A percentile compares a stretch with the other conserved stretches of the same genome.
Conservation (phyloP, 2,329 filamentous ascomycete genomes). For the Aspergillus sp. region DNA sequence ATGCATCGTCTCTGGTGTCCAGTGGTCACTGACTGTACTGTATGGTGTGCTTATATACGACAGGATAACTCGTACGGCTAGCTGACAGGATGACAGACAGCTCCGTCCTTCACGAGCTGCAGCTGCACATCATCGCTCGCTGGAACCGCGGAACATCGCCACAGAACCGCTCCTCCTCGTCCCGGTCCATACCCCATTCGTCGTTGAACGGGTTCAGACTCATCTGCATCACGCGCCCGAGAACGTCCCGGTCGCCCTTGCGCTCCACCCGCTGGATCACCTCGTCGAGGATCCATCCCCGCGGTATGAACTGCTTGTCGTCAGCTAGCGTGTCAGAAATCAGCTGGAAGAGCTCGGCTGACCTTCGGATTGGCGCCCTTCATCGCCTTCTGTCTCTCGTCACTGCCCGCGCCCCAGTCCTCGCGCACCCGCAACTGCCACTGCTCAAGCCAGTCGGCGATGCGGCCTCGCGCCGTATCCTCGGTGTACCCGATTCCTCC, state of each 20-base stretch:
- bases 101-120: constrained; percentile 72
- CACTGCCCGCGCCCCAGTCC: constrained; percentile 60
- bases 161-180: constrained; percentile 73
- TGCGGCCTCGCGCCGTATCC: constrained; percentile 53
- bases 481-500: constrained; percentile 51
- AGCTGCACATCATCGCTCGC: constrained; percentile 86
- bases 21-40: too few species aligned
- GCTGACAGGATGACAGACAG: too few species aligned
- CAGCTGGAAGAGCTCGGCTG: constrained; percentile 1
- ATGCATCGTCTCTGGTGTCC: too few species aligned
- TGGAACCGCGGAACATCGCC: constrained; percentile 71
- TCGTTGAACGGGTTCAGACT: constrained; percentile 77
- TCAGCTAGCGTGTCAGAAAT: neutral
- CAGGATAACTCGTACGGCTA: too few species aligned
- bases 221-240: constrained; percentile 73
- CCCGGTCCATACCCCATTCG: constrained; percentile 47
- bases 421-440: constrained; percentile 65
- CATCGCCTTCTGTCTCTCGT: constrained; percentile 66
- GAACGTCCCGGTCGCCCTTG: constrained; percentile 66
- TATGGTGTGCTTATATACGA: too few species aligned
- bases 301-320: constrained; percentile 68
- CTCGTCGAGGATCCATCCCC: constrained; percentile 89
- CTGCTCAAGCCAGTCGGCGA: constrained; percentile 70
- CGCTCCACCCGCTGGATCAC: constrained; percentile 83
- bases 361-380: constrained; percentile 76